These are phyloP conservation scores for Gossypium arboreum DNA, from an alignment of 345 rosid species.

Conservation along the genomic window DNA sequence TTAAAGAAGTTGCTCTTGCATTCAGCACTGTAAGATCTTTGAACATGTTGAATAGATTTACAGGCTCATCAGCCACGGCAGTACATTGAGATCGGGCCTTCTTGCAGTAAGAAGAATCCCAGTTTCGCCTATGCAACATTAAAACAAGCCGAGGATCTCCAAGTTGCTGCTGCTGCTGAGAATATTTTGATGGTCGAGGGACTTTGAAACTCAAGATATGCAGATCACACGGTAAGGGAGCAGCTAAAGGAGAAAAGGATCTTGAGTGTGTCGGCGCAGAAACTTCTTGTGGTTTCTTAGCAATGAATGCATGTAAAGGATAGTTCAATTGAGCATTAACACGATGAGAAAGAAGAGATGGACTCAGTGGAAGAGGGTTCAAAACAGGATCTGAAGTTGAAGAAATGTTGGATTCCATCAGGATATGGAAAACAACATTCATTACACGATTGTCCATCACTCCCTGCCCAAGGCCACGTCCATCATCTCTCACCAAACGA, in stretches of 20 bases:
- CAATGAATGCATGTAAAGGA: conserved; percentile 74
- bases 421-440: conserved; percentile 71
- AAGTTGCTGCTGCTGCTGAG: conserved; percentile 44
- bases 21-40: conserved; percentile 58
- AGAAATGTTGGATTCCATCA: conserved; percentile 52
- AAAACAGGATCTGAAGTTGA: conserved; percentile 40
- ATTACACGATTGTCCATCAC: conserved; percentile 80
- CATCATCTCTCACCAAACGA: conserved; percentile 74
- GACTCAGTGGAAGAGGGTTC: conserved; percentile 52
- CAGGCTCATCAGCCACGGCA: conserved; percentile 55
- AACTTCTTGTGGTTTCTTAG: conserved; percentile 68
- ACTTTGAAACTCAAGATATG: conserved; percentile 85
- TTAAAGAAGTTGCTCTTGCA: conserved; percentile 75
- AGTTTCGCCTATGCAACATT: conserved; percentile 63
- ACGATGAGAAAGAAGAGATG: conserved; percentile 78
- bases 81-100: conserved; percentile 56
- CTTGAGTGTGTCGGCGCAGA: conserved; percentile 46
- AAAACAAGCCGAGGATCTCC: conserved; percentile 61
- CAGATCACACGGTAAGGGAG: conserved; percentile 78
- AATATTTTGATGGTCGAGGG: conserved; percentile 66
- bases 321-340: conserved; percentile 74
- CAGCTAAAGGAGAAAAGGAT: conserved; percentile 68
- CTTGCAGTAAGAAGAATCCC: conserved; percentile 73
- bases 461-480: conserved; percentile 98
- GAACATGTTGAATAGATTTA: conserved; percentile 66